Percentiles rank a stretch among this genome's conserved stretches.
Conservation (phyloP, 768 basidiomycete species). For the Pleurotus citrinopileatus region DNA sequence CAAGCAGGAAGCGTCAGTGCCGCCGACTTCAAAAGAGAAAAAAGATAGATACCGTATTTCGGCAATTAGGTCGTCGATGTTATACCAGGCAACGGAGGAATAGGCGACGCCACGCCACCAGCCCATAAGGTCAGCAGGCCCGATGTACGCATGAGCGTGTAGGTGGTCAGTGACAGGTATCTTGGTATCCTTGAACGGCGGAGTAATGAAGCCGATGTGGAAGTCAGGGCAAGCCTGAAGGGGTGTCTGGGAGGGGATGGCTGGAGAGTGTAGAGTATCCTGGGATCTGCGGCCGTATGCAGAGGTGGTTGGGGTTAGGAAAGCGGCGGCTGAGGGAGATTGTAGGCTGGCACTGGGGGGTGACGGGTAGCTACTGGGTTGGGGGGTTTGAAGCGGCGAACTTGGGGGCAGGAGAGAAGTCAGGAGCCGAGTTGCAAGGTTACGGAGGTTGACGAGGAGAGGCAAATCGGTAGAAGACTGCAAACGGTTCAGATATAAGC, state of each 20-base stretch:
- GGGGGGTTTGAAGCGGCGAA: slow-evolving; percentile 31
- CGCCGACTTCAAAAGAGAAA: neutral
- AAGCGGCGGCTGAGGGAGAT: slow-evolving; percentile 12
- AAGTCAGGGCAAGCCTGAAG: slow-evolving; percentile 35
- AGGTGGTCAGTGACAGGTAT: slow-evolving; percentile 80
- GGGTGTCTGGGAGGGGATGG: slow-evolving; percentile 19
- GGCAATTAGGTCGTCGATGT: slow-evolving; percentile 75
- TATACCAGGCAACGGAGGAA: slow-evolving; percentile 70
- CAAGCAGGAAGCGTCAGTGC: slow-evolving; percentile 9
- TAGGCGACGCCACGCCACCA: slow-evolving; percentile 75
- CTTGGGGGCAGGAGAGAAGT: slow-evolving; percentile 38
- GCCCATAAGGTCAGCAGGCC: slow-evolving; percentile 60
- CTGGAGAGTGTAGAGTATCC: slow-evolving; percentile 1
- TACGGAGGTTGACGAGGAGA: slow-evolving; percentile 60
- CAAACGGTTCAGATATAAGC: slow-evolving; percentile 11
- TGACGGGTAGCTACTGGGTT: slow-evolving; percentile 1
- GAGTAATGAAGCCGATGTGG: slow-evolving; percentile 75
- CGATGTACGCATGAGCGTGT: slow-evolving; percentile 72
- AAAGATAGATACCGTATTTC: slow-evolving; percentile 63
- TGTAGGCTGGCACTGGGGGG: slow-evolving; percentile 6
- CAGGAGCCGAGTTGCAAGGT: slow-evolving; percentile 56
- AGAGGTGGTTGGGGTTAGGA: slow-evolving; percentile 17
- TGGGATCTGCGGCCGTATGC: slow-evolving; percentile 16
- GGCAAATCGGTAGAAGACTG: slow-evolving; percentile 77
- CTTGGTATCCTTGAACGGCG: slow-evolving; percentile 73